These are phyloP conservation scores for Apophysomyces trapeziformis DNA, from an alignment of 371 early-diverging fungal genomes.

Conservation along the genomic window DNA sequence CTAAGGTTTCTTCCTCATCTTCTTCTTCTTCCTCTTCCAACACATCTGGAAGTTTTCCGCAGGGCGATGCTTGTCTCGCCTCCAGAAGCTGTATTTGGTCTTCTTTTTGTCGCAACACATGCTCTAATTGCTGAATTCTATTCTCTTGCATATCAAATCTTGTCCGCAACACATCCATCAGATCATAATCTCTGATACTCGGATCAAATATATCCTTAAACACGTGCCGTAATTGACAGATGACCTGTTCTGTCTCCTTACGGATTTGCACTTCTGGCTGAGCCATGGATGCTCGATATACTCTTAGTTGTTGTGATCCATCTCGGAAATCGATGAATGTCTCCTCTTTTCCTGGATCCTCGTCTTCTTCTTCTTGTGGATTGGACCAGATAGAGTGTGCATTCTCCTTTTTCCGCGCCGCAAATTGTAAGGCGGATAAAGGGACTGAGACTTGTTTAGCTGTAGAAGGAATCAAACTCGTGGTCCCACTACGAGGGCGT, in stretches of 20 bases:
- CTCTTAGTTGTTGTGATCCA: neutral
- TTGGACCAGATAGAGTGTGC: conserved; percentile 13
- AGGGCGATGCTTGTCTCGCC: neutral
- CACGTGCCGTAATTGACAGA: neutral
- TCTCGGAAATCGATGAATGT: neutral
- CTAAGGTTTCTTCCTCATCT: neutral
- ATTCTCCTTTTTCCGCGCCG: conserved; percentile 9
- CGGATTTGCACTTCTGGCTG: too few relatives aligned
- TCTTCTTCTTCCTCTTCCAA: conserved; percentile 3
- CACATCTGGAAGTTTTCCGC: neutral
- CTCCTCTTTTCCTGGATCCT: neutral
- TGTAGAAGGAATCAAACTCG: conserved; percentile 8
- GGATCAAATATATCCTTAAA: neutral
- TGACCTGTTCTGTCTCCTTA: too few relatives aligned
- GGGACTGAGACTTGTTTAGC: conserved; percentile 9
- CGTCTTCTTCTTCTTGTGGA: conserved; percentile 1
- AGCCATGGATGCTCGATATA: too few relatives aligned
- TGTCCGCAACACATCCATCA: neutral
- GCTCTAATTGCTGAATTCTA: neutral
- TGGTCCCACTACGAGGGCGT: conserved; percentile 2
- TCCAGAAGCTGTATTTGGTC: neutral
- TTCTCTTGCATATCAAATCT: conserved; percentile 2
- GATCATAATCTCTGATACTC: neutral
- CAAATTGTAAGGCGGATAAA: conserved; percentile 12
- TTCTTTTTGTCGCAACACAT: neutral